These are phyloP conservation scores for Tulasnella sp. DNA, from an alignment of 768 basidiomycete genomes.

Conservation along the genomic window DNA sequence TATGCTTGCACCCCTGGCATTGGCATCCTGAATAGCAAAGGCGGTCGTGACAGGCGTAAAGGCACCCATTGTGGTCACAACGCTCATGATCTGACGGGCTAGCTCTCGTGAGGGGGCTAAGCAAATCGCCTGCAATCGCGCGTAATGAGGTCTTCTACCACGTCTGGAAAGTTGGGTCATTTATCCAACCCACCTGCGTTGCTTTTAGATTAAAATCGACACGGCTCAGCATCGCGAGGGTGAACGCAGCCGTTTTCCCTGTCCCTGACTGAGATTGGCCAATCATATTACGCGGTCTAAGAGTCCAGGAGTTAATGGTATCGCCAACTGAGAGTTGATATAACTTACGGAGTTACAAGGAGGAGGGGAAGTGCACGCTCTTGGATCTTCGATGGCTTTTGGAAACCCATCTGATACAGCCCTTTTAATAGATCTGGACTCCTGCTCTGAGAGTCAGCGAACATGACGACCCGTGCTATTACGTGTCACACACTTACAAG, in stretches of 20 bases:
- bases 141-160: constrained; percentile 5
- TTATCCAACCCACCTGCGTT: constrained; percentile 53
- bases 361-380: constrained; percentile 90
- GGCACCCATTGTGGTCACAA: constrained; percentile 89
- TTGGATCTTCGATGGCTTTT: constrained; percentile 97
- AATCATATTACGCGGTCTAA: constrained; percentile 95
- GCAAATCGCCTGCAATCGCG: constrained; percentile 64
- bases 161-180: not conserved
- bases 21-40: constrained; percentile 83
- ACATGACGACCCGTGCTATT: not conserved
- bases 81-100: constrained; percentile 94
- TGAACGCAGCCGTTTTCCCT: constrained; percentile 97
- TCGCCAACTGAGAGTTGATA: not conserved
- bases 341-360: constrained; percentile 73
- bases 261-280: constrained; percentile 99
- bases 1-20: constrained; percentile 32
- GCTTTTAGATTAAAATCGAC: constrained; percentile 74
- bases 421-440: constrained; percentile 85
- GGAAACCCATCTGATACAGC: constrained; percentile 89
- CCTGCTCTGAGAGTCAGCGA: constrained; percentile 32
- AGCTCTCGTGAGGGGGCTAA: constrained; percentile 96
- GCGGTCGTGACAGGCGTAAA: constrained; percentile 88
- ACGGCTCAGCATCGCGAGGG: constrained; percentile 91
- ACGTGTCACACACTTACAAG: constrained; percentile 45
- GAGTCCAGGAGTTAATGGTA: not conserved